These are phyloP conservation scores for Dothiorella sarmentorum DNA, from an alignment of 2,329 filamentous ascomycete species.

Conservation along the genomic window DNA sequence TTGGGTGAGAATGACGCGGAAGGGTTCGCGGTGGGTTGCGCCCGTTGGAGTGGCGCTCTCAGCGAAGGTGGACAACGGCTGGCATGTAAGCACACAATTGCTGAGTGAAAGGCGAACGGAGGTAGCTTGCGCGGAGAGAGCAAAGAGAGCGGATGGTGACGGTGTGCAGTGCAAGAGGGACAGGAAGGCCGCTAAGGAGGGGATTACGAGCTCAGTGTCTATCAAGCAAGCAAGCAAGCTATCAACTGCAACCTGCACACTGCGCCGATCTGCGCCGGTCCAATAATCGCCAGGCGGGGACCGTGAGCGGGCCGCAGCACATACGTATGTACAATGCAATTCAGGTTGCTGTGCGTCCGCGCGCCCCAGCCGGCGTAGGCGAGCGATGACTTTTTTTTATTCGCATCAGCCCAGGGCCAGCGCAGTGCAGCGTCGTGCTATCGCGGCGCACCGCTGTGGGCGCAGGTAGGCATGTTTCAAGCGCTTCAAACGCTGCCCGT, in stretches of 20 bases:
- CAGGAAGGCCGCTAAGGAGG: constrained; percentile 15
- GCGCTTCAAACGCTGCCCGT: constrained; percentile 16
- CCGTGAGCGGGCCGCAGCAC: constrained; percentile 8
- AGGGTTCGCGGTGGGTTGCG: constrained; percentile 5
- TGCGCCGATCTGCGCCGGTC: constrained; percentile 13
- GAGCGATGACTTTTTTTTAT: not conserved
- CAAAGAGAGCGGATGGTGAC: constrained; percentile 1
- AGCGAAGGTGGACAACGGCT: constrained; percentile 17
- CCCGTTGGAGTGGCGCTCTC: constrained; percentile 9
- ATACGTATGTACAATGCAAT: no score
- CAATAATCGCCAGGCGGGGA: constrained; percentile 14
- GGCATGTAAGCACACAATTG: constrained; percentile 14
- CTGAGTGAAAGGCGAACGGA: not conserved
- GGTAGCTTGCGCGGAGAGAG: not conserved
- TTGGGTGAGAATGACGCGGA: constrained; percentile 11
- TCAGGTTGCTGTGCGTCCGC: not conserved
- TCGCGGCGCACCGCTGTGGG: constrained; percentile 1
- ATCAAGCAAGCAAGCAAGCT: constrained; percentile 15
- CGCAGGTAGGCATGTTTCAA: constrained; percentile 10
- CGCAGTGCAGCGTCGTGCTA: constrained; percentile 6
- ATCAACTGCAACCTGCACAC: constrained; percentile 13
- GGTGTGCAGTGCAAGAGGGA: constrained; percentile 9
- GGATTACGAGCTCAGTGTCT: constrained; percentile 17
- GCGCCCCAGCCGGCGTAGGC: not conserved
- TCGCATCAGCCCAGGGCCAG: not conserved